Base-by-base conservation (phyloP, 176 grass and related monocot species). In the Guadua angustifolia region DNA sequence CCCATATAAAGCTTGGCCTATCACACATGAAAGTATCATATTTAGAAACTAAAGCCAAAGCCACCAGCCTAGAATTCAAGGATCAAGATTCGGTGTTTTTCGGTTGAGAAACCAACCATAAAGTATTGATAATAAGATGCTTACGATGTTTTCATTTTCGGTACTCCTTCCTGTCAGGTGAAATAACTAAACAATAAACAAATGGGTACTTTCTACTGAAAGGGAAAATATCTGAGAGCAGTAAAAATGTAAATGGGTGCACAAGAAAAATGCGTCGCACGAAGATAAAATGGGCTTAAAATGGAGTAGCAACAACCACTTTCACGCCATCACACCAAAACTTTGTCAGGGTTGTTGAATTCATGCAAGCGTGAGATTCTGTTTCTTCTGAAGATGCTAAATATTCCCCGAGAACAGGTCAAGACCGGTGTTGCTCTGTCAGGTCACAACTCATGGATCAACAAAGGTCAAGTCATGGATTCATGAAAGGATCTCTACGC, bases 201-300 rank as follows among this genome's bases (percentile, higher is more conserved):
- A 32, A 13, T 14, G 15, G 33, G n/a, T 40, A 71, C 40, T 18
- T 71, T 21, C 3, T 21, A 40, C 60, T 9, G 70, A 65, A 45
- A 57, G 16, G 16, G 32, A 62, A 53, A 43, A 80, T 8, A 74
- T 52, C 3, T 16, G 25, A 50, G 35, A 35, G 56, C 67, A 79
- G 17, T 46, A 7, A 43, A 79, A 79, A 25, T 47, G 43, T 43
- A 43, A 43, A 43, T 43, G 40, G 40, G 72, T 86, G 83, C 79
- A 82, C 26, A 24, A 46, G 65, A 63, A 17, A 7, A 82, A 55
- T 73, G 46, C 83, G 78, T 73, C 83, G 67, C 16, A 32, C n/a
- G 58, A 61, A 58, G 19, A 75, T 36, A 36, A 5, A 46, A 42
- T n/a, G 75, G 9, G 57, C 55, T 82, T 45, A 45, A 57, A 49